Evolutionary conservation across 2,329 filamentous ascomycete genomes (phyloP).

Genomic region (Xylaria sp.): DNA sequence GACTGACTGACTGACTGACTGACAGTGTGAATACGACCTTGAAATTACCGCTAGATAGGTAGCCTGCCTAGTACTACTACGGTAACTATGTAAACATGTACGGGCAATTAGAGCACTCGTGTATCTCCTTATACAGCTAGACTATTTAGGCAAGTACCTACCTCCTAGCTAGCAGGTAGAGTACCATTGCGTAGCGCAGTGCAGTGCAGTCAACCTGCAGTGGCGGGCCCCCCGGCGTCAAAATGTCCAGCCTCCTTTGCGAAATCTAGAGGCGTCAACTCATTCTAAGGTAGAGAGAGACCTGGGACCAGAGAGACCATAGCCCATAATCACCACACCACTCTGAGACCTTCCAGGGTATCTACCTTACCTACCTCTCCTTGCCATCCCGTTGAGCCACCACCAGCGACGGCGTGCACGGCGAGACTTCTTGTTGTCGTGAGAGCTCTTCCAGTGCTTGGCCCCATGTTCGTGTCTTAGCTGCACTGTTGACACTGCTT

Average conservation of each 20-base stretch:
- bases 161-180: neutral
- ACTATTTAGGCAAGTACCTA: no score
- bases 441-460: neutral
- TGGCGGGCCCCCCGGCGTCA: neutral
- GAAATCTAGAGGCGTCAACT: constrained; percentile 23
- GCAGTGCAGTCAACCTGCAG: constrained; percentile 13
- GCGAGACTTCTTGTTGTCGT: neutral
- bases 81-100: no score
- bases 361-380: no score
- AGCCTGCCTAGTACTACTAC: no score
- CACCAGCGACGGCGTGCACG: constrained; percentile 4
- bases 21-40: neutral
- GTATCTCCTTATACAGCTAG: no score
- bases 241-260: constrained; percentile 15
- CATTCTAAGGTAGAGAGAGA: no score
- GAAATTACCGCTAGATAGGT: no score
- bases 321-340: neutral
- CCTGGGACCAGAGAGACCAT: no score
- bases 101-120: no score
- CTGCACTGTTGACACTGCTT: constrained; percentile 2
- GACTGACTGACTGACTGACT: constrained; percentile 12
- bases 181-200: neutral
- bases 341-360: constrained; percentile 3
- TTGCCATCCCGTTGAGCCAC: constrained; percentile 8
- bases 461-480: constrained; percentile 2